Evolutionary conservation across 1,284 basidiomycete species (phyloP), one percentile per base, ranked within the genome.

Genomic region (Stygiomarasmius scandens): DNA sequence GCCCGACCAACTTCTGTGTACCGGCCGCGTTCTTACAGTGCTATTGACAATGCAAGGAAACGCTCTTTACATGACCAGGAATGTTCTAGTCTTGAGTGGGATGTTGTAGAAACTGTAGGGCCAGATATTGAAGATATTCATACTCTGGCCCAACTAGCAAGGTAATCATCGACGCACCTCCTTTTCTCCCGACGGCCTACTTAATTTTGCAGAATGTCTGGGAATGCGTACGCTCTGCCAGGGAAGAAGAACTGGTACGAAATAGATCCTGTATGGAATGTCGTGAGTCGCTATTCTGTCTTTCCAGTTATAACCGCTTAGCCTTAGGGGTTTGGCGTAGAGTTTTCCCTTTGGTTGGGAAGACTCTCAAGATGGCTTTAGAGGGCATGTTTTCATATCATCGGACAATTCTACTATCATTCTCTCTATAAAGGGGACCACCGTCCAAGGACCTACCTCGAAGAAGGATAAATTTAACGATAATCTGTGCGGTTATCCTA

Each of bases 401-500:
- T 82, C 84, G 27, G 85, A 89, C 66, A 95, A 97, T 67, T 78
- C 85, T 5, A 97, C 93, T 0, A 82, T 96, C 54, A 82, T 99
- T 12, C 81, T 99, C 11, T 87, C 95, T 24, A 93, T 99, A 74
- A 99, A 99, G 72, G 97, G 96, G 29, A 99, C 97, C 0, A 95
- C 92, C 65, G 55, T 82, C 66, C 69, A 77, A 71, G 95, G 95
- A 1, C 92, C 94, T 22, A 93, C 94, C 1, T 91, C 90, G 60
- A 92, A 89, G 71, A 90, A 92, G 69, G 96, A 99, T 77, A 98
- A 96, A 77, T 88, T 90, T 67, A 99, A 99, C 68, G 97, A 99
- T 74, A 99, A 99, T 67, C 75, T 97, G 63, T 77, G 54, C 8
- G 66, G 29, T 32, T 32, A 32, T 32, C 29, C 12, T 32, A n/a